phyloP scores from a whole-genome alignment of 2,329 filamentous ascomycete species.

The Aspergillus arachidicola region DNA sequence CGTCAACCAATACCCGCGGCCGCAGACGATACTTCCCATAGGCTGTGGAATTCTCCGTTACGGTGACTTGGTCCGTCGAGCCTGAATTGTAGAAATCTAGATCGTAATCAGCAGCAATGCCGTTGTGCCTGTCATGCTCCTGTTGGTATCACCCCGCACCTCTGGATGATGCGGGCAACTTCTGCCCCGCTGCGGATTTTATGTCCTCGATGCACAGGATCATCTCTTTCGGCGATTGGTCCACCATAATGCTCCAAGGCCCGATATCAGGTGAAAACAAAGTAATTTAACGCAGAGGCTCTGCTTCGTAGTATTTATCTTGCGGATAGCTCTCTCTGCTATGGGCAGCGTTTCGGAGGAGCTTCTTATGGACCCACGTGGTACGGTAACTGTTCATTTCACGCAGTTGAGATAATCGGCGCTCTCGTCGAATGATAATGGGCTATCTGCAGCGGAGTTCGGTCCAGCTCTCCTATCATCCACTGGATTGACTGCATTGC shows the following conservation, averaged over 20 bases:
- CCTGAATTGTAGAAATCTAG: constrained; percentile 61
- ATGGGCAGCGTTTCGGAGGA: neutral
- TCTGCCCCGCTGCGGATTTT: constrained; percentile 10
- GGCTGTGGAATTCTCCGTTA: constrained; percentile 56
- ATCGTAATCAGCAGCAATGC: neutral
- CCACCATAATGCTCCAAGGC: neutral
- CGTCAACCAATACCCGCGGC: constrained; percentile 48
- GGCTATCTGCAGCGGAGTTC: neutral
- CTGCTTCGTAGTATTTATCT: neutral
- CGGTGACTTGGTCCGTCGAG: constrained; percentile 38
- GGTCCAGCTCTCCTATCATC: neutral
- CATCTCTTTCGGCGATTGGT: constrained; percentile 2
- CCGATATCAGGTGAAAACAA: neutral
- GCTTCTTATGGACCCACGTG: neutral
- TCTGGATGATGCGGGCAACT: constrained; percentile 4
- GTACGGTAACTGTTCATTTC: neutral
- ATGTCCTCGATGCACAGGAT: constrained; percentile 16
- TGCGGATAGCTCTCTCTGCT: neutral
- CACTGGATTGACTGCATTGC: neutral
- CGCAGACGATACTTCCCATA: constrained; percentile 54
- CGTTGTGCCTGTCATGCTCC: neutral
- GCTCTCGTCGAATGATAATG: neutral
- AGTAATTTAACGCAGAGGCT: neutral
- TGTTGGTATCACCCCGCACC: neutral
- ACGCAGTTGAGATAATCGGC: neutral